phyloP scores from a whole-genome alignment of 345 rosid genomes.

The Gossypium sturtianum region DNA sequence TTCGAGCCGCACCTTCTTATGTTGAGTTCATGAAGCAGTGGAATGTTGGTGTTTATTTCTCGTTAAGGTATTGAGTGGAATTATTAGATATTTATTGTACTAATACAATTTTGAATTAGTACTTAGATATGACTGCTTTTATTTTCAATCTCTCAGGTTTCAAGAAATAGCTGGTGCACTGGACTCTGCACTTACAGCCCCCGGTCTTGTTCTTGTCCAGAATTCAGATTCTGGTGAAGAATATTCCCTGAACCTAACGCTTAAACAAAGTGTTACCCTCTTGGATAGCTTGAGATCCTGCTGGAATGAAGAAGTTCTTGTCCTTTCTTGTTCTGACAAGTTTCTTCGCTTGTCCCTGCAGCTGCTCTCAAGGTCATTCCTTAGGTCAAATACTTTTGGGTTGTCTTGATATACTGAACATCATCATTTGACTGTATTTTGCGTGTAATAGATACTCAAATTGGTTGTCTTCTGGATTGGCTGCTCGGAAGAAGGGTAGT shows the following conservation, averaged over 20 bases:
- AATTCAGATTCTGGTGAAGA: conserved; percentile 40
- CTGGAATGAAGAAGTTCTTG: conserved; percentile 93
- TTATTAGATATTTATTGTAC: conserved; percentile 8
- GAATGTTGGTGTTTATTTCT: conserved; percentile 93
- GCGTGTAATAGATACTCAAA: conserved; percentile 51
- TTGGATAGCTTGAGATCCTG: conserved; percentile 81
- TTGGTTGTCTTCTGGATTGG: conserved; percentile 85
- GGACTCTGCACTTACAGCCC: conserved; percentile 66
- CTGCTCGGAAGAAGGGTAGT: conserved; percentile 52
- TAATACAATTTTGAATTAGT: background rate
- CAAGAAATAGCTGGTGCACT: conserved; percentile 96
- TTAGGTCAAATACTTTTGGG: conserved; percentile 8
- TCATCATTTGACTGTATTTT: conserved; percentile 5
- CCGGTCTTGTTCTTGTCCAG: conserved; percentile 61
- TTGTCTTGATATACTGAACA: conserved; percentile 1
- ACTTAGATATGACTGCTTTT: conserved; percentile 5
- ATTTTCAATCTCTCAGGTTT: conserved; percentile 52
- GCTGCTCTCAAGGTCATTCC: conserved; percentile 73
- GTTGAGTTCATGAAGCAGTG: conserved; percentile 90
- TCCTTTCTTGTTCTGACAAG: conserved; percentile 85
- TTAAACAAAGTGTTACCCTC: conserved; percentile 74
- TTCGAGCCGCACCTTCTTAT: conserved; percentile 67
- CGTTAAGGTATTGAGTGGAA: conserved; percentile 58
- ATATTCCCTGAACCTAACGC: conserved; percentile 36
- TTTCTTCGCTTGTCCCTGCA: conserved; percentile 96